Evolutionary conservation across 2,329 filamentous ascomycete genomes (phyloP), one percentile per base, ranked within the genome.

Genomic region (Blumeria graminis): DNA sequence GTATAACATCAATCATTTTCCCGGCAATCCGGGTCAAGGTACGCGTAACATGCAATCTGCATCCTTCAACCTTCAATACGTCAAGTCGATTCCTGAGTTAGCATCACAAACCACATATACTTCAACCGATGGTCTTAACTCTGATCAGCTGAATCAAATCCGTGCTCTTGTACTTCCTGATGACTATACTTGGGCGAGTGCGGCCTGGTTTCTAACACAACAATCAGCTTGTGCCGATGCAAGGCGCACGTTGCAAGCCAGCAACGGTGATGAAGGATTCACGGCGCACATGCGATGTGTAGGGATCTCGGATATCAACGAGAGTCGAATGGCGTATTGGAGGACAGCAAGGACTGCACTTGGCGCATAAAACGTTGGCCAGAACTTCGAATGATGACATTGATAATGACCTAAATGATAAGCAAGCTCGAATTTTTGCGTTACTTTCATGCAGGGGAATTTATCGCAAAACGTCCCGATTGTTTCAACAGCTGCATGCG

Each of bases 31-130:
- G 0, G 80, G 80, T 0, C 77, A 82, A 61, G 79, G 79, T 0
- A 82, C 80, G 0, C 69, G 77, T 3, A 80, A 80, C 64, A 83
- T 84, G 80, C 76, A 82, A 67, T 73, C 71, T 55, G 70, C 76
- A 0, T 62, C 67, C 0, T 80, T 69, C 66, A 78, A 81, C 62
- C 60, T 70, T 0, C 62, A 72, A 61, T 83, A 82, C 61, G 78
- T 77, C 5, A 56, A 63, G 1, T 71, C 69, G 0, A 68, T 76
- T 3, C 68, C 70, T 0, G 71, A 65, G 1, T 60, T 81, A 1
- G 64, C 66, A 3, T 62, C 66, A 0, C 58, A 69, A 18, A 36
- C 69, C 5, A 60, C 64, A 56, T 58, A 61, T 56, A 63, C 66
- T 58, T 58, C 62, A 46, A 58, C 63, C 56, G 50, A 63, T 61